A percentile compares a stretch with the other conserved stretches of the same genome.
phyloP scores from a whole-genome alignment of 305 asterid species.

The Vinca major region DNA sequence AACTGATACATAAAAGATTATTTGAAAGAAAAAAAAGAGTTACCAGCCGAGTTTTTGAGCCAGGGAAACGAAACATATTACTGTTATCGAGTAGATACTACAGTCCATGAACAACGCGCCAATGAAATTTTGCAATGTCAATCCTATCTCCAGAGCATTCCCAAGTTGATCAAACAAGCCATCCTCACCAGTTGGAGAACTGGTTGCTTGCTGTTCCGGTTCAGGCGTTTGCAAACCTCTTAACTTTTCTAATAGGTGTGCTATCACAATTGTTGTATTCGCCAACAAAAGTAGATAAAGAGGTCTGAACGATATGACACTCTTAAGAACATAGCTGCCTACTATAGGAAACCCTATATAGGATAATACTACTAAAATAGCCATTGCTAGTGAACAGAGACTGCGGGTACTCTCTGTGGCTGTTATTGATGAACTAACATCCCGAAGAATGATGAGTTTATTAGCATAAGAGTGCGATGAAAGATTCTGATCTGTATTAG shows the following conservation, averaged over 20 bases:
- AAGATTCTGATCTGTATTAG: constrained; percentile 15
- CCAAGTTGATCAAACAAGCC: constrained; percentile 44
- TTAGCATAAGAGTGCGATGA: constrained; percentile 21
- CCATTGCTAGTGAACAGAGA: constrained; percentile 45
- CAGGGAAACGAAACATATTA: constrained; percentile 55
- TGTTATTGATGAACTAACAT: constrained; percentile 43
- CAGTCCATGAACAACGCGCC: constrained; percentile 61
- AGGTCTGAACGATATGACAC: constrained; percentile 42
- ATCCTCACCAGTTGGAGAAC: constrained; percentile 28
- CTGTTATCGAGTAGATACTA: constrained; percentile 50
- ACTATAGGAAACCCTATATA: constrained; percentile 39
- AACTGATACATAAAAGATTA: background rate
- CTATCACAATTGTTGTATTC: constrained; percentile 46
- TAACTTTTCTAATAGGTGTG: constrained; percentile 25
- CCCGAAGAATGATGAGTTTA: constrained; percentile 26
- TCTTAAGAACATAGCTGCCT: constrained; percentile 29
- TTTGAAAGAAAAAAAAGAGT: background rate
- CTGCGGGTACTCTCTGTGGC: constrained; percentile 52
- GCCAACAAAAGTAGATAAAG: constrained; percentile 55
- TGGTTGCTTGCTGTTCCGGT: constrained; percentile 22
- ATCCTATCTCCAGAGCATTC: constrained; percentile 42
- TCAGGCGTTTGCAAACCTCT: constrained; percentile 21
- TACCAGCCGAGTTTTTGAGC: constrained; percentile 35
- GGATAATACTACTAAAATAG: constrained; percentile 48
- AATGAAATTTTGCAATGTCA: constrained; percentile 37